Evolutionary conservation across 2,329 filamentous ascomycete genomes (phyloP).

Genomic region (Pseudocercospora pini-densiflorae): DNA sequence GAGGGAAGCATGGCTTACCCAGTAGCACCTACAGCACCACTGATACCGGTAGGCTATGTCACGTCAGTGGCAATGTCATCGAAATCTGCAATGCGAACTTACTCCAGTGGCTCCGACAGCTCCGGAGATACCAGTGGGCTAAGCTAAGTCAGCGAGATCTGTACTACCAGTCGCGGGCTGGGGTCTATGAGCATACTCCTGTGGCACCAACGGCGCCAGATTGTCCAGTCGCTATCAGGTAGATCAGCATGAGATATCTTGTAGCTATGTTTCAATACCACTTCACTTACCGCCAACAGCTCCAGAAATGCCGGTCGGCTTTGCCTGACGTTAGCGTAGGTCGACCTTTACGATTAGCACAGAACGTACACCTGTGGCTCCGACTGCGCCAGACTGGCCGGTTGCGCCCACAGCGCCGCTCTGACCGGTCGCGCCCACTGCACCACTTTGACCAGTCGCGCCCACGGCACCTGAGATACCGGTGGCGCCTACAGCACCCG

Average conservation of each 20-base stretch:
- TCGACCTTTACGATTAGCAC: background rate
- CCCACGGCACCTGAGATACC: conserved; percentile 5
- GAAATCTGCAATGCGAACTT: too few species aligned
- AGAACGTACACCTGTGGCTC: conserved; percentile 2
- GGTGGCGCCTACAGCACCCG: conserved; percentile 5
- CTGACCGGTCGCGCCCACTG: conserved; percentile 5
- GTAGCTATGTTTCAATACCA: too few species aligned
- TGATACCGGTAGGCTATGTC: too few species aligned
- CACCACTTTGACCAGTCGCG: background rate
- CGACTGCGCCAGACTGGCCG: conserved; percentile 4
- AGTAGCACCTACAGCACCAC: too few species aligned
- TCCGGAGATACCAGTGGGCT: too few species aligned
- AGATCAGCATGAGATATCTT: too few species aligned
- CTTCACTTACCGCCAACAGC: background rate
- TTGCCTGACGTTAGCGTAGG: background rate
- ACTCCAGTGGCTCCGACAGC: too few species aligned
- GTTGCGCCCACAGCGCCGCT: conserved; percentile 3
- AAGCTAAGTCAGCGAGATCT: background rate
- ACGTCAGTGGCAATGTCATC: too few species aligned
- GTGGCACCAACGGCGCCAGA: too few species aligned
- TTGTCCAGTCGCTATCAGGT: too few species aligned
- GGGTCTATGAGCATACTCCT: too few species aligned
- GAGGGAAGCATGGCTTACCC: too few species aligned
- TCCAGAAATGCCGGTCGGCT: conserved; percentile 9
- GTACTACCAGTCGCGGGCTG: background rate